phyloP scores from a whole-genome alignment of 2,329 filamentous ascomycete species.

The Botrytis medusae region DNA sequence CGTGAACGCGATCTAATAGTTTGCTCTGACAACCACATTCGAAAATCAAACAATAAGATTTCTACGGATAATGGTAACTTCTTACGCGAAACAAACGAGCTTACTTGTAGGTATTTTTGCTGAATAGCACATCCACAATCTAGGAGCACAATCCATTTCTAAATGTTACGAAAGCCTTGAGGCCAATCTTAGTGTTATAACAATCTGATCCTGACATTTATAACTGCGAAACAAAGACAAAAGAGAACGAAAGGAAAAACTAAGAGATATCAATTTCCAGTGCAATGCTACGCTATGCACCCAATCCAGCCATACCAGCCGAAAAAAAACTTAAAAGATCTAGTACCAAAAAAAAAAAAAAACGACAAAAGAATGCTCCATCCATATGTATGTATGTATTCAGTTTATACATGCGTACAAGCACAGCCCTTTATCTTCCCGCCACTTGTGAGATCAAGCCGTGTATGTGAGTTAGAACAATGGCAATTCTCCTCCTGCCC shows the following conservation, averaged over 20 bases:
- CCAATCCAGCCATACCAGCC: neutral
- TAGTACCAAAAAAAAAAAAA: slow-evolving; percentile 15
- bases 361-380: neutral
- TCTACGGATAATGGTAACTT: neutral
- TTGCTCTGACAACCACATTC: neutral
- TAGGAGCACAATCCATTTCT: neutral
- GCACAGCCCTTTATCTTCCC: neutral
- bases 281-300: slow-evolving; percentile 18
- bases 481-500: slow-evolving; percentile 10
- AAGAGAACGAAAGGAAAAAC: neutral
- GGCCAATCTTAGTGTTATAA: neutral
- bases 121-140: neutral
- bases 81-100: neutral
- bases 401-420: slow-evolving; percentile 10
- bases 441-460: neutral
- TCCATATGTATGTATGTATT: slow-evolving; percentile 5
- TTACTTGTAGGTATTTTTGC: neutral
- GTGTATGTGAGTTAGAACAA: slow-evolving; percentile 1
- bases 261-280: slow-evolving; percentile 12
- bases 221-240: neutral
- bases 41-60: neutral
- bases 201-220: neutral
- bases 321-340: slow-evolving; percentile 5
- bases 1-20: neutral
- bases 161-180: neutral